phyloP scores from a whole-genome alignment of 2,329 filamentous ascomycete genomes.

The Trichoderma polysporum region DNA sequence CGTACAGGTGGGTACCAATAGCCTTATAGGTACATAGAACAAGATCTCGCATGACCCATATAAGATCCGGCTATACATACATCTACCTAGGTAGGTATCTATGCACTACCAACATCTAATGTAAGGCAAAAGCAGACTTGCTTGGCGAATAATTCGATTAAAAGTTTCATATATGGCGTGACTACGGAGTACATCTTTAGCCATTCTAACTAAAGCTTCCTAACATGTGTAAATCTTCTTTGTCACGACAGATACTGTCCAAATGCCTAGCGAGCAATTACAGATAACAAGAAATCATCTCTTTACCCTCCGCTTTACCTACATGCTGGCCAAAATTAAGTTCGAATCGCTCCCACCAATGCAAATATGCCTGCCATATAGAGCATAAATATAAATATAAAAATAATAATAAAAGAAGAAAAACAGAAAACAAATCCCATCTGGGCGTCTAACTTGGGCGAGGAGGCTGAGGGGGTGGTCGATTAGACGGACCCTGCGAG shows the following conservation, averaged over 20 bases:
- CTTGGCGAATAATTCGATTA: not conserved
- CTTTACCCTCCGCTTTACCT: not conserved
- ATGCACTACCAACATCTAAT: not conserved
- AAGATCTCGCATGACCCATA: not conserved
- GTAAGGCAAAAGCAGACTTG: not conserved
- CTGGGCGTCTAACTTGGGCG: not conserved
- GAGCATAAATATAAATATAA: not conserved
- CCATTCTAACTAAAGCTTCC: not conserved
- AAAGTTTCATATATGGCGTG: not conserved
- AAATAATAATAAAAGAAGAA: not conserved
- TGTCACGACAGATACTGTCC: no score
- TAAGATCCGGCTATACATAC: not conserved
- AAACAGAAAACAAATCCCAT: not conserved
- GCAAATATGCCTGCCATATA: not conserved
- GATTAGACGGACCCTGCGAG: slow-evolving; percentile 17
- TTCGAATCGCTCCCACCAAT: not conserved
- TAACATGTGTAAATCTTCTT: no score
- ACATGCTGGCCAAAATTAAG: not conserved
- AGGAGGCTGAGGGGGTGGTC: slow-evolving; percentile 17
- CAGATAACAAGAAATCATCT: not conserved
- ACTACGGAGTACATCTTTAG: no score
- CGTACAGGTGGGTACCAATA: no score
- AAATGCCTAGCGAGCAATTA: not conserved
- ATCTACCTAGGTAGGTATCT: no score
- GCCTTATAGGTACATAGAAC: no score